Percentiles rank a stretch among this genome's conserved stretches.
Evolutionary conservation across 441 rosid genomes (phyloP).

Genomic region (Eruca vesicaria): DNA sequence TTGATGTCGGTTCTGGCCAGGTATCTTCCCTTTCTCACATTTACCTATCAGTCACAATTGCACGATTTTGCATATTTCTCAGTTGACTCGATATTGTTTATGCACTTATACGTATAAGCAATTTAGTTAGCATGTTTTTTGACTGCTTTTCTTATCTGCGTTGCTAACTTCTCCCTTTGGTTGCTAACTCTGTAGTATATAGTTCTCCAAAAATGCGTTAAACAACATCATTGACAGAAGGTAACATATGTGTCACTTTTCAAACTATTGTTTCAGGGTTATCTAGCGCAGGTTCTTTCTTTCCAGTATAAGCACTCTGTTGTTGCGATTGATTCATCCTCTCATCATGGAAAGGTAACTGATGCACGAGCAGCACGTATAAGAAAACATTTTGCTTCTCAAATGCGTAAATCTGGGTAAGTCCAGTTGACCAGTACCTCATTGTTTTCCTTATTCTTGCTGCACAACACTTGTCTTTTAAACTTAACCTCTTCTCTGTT

Average conservation of each 20-base stretch:
- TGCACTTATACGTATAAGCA: too few relatives aligned
- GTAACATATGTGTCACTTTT: constrained; percentile 19
- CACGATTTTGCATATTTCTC: not conserved
- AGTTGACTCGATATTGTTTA: not conserved
- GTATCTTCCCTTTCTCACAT: constrained; percentile 36
- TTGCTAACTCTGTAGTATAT: not conserved
- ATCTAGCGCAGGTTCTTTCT: constrained; percentile 90
- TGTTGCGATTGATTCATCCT: constrained; percentile 82
- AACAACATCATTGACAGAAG: not conserved
- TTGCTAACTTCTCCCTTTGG: too few relatives aligned
- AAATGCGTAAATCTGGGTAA: constrained; percentile 72
- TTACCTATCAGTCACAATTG: constrained; percentile 10
- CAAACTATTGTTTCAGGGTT: constrained; percentile 54
- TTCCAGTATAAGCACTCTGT: constrained; percentile 76
- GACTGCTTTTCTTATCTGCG: too few relatives aligned
- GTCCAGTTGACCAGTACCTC: constrained; percentile 13
- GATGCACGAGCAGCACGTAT: constrained; percentile 83
- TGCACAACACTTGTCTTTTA: constrained; percentile 6
- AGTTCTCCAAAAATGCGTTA: not conserved
- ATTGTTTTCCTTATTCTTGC: not conserved
- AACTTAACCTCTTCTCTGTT: constrained; percentile 36
- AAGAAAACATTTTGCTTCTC: constrained; percentile 72
- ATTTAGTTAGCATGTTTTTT: not conserved
- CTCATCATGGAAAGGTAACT: constrained; percentile 82
- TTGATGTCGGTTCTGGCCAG: constrained; percentile 96